Evolutionary conservation across 257 asterid species (phyloP).

Genomic region (Solanum lycopersicoides): DNA sequence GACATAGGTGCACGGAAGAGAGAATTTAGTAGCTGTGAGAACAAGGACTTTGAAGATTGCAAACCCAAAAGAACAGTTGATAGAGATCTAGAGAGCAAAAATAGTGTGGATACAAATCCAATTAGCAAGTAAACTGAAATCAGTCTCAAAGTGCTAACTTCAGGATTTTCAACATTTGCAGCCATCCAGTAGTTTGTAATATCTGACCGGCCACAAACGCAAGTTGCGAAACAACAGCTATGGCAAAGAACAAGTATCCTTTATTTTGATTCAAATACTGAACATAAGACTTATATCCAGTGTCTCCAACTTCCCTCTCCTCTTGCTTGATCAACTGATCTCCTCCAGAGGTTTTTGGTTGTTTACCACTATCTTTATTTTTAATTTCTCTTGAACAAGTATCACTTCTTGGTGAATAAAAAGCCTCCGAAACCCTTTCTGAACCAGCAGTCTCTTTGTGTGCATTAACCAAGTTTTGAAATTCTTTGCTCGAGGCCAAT

Average conservation of each 20-base stretch:
- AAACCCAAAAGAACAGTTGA: constrained; percentile 52
- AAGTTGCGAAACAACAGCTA: constrained; percentile 49
- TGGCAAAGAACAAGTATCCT: constrained; percentile 47
- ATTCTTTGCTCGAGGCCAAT: constrained; percentile 34
- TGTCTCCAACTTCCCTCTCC: constrained; percentile 78
- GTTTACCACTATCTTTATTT: constrained; percentile 18
- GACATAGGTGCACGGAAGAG: constrained; percentile 93
- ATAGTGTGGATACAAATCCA: constrained; percentile 38
- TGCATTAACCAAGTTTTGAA: constrained; percentile 34
- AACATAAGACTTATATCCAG: constrained; percentile 67
- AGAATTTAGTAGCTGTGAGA: constrained; percentile 51
- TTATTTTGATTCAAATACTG: constrained; percentile 62
- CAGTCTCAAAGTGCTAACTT: constrained; percentile 37
- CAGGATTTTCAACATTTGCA: constrained; percentile 62
- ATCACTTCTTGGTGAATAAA: constrained; percentile 7
- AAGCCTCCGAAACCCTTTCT: constrained; percentile 22
- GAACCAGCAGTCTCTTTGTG: constrained; percentile 49
- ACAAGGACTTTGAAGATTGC: constrained; percentile 61
- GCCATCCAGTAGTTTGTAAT: constrained; percentile 94
- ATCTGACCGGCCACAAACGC: constrained; percentile 43
- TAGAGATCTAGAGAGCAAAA: constrained; percentile 47
- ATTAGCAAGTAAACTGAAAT: constrained; percentile 66
- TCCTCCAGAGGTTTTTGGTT: constrained; percentile 16
- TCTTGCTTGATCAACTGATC: constrained; percentile 83
- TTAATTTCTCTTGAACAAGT: constrained; percentile 20